A percentile compares a stretch with the other conserved stretches of the same genome.
These are phyloP conservation scores for Carex kokanica DNA, from an alignment of 176 grass and related monocot species.

Conservation along the genomic window DNA sequence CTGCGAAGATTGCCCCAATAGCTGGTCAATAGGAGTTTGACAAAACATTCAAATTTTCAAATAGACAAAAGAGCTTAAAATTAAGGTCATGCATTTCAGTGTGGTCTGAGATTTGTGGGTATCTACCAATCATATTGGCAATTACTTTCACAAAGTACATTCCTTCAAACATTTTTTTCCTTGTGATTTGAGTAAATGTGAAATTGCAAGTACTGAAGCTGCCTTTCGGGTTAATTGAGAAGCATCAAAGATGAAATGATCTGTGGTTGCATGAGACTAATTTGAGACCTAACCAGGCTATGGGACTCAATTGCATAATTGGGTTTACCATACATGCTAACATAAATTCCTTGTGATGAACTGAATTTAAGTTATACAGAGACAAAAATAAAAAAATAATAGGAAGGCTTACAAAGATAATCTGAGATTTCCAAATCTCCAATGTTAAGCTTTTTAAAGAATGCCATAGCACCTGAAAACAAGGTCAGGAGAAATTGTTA, in stretches of 20 bases:
- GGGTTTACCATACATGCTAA: background rate
- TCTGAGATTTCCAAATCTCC: conserved; percentile 64
- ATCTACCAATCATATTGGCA: background rate
- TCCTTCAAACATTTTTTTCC: no score
- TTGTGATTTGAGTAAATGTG: no score
- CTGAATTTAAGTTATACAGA: background rate
- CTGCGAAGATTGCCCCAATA: conserved; percentile 92
- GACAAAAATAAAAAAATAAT: background rate
- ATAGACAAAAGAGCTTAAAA: conserved; percentile 23
- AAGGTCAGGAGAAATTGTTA: conserved; percentile 2
- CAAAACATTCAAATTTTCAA: conserved; percentile 25
- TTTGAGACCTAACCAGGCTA: background rate
- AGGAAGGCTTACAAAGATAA: conserved; percentile 66
- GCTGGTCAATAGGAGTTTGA: conserved; percentile 41
- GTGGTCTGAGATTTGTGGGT: background rate
- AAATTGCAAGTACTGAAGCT: no score
- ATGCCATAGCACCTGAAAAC: conserved; percentile 66
- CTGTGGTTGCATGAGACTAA: background rate
- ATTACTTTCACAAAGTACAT: no score
- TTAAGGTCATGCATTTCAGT: conserved; percentile 5
- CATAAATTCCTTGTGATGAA: background rate
- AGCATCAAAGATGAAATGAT: conserved; percentile 3
- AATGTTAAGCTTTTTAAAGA: conserved; percentile 75
- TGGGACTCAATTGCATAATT: background rate
- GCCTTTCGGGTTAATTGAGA: background rate